These are phyloP conservation scores for Hypoxylon rickii DNA, from an alignment of 495 filamentous ascomycete genomes.

Conservation along the genomic window DNA sequence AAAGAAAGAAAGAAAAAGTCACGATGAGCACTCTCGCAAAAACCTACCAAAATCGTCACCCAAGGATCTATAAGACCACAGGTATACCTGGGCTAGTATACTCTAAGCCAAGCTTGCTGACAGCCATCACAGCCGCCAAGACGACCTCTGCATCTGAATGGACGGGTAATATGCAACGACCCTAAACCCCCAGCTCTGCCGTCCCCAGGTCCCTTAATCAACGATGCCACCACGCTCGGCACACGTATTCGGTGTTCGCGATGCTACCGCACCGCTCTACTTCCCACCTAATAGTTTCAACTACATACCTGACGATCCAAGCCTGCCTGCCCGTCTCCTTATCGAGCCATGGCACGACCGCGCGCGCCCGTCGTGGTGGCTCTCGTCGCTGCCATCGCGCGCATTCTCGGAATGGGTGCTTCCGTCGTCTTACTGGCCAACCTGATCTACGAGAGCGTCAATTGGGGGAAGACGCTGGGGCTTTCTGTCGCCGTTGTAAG, in stretches of 20 bases:
- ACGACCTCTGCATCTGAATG: constrained; percentile 30
- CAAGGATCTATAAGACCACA: background rate
- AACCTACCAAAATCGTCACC: constrained; percentile 2
- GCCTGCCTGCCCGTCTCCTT: background rate
- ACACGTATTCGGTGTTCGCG: no score
- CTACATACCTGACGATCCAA: background rate
- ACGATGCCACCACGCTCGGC: no score
- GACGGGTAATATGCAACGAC: constrained; percentile 35
- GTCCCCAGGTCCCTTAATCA: background rate
- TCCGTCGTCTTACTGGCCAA: constrained; percentile 36
- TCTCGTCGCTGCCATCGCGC: constrained; percentile 21
- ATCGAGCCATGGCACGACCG: constrained; percentile 20
- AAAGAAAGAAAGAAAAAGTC: no score
- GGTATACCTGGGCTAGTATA: constrained; percentile 22
- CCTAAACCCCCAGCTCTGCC: constrained; percentile 23
- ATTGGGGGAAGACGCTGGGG: constrained; percentile 30
- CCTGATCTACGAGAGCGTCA: constrained; percentile 33
- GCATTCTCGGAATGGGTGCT: constrained; percentile 30
- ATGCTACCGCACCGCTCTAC: constrained; percentile 13
- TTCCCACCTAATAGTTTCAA: no score
- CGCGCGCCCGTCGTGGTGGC: constrained; percentile 19
- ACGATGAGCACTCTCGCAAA: no score
- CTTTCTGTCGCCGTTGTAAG: constrained; percentile 31
- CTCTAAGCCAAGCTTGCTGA: no score
- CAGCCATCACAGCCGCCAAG: constrained; percentile 23